Evolutionary conservation across 179 eudicot genomes (phyloP).

Genomic region (Corrigiola litoralis): DNA sequence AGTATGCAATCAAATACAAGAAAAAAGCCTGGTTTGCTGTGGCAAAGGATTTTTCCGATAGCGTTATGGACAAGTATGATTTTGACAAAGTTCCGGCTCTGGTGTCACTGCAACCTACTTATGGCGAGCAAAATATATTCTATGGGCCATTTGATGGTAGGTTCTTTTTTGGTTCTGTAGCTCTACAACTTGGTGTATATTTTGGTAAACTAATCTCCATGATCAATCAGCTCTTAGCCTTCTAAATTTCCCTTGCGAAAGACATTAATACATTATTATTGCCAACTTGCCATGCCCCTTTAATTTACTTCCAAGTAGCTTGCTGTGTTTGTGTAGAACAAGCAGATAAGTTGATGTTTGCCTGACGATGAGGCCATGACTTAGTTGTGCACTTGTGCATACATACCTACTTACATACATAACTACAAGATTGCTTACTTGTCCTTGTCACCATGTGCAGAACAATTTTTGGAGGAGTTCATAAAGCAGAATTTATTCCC

Average conservation of each 20-base stretch:
- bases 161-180: conserved; percentile 6
- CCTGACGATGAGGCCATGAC: too few relatives aligned
- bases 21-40: conserved; percentile 93
- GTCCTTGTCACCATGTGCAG: conserved; percentile 39
- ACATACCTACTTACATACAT: too few relatives aligned
- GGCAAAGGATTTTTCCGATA: conserved; percentile 82
- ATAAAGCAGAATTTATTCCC: conserved; percentile 77
- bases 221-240: too few relatives aligned
- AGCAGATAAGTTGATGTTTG: too few relatives aligned
- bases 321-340: too few relatives aligned
- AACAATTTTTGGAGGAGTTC: conserved; percentile 70
- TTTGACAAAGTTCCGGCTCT: conserved; percentile 91
- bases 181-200: too few relatives aligned
- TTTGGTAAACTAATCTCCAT: too few relatives aligned
- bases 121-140: conserved; percentile 57
- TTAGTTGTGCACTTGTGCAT: too few relatives aligned
- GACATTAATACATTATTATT: too few relatives aligned
- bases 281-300: too few relatives aligned
- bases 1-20: conserved; percentile 69
- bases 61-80: conserved; percentile 63
- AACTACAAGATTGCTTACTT: background rate
- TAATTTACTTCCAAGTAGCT: too few relatives aligned
- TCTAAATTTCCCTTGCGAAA: too few relatives aligned
- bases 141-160: conserved; percentile 97
- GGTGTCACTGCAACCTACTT: conserved; percentile 61